Base-by-base conservation (phyloP, 1,284 basidiomycete genomes). In the Polyporus tsugae region DNA sequence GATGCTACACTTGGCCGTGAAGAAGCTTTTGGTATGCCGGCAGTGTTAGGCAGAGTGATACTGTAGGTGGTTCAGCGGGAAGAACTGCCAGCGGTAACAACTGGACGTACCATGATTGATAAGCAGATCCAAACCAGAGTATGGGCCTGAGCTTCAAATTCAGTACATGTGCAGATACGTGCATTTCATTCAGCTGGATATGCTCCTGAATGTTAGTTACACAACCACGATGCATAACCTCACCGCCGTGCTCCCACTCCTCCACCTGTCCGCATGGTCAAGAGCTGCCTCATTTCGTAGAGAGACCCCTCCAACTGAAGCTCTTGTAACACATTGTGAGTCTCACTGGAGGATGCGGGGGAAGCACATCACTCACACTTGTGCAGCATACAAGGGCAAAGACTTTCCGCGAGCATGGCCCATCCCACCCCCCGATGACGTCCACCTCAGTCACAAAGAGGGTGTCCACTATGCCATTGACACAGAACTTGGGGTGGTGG, bases 381-480 rank as follows among this genome's bases (percentile, higher is more conserved):
- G n/a, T 10, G 29, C 46, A 72, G 70, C 68, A 13, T 72, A 65
- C 38, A 53, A 59, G 29, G 63, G 68, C n/a, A 29, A 29, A 11
- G 70, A 73, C 61, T 68, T 63, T 41, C 71, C 67, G 2, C 53
- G 13, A 7, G 44, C 65, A 17, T 73, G 71, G 71, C 62, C 55
- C 6, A 57, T 69, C 11, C 65, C 69, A 2, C 60, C 67, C 1
- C 67, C 71, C 15, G 49, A 35, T 1, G 49, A 58, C 19, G 69
- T 67, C 2, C 64, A 66, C 67, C 64, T 73, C 49, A 53, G 60
- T 11, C 67, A 67, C 55, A 67, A 73, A 36, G 65, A 71, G 60
- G 69, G 63, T 39, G 49, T 65, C 33, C 69, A 73, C 60, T 73
- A 72, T 57, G 44, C 62, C 29, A 10, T 69, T 36, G 69, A 69